Evolutionary conservation across 2,329 filamentous ascomycete species (phyloP), one percentile per base, ranked within the genome.

Genomic region (Diplodia seriata): DNA sequence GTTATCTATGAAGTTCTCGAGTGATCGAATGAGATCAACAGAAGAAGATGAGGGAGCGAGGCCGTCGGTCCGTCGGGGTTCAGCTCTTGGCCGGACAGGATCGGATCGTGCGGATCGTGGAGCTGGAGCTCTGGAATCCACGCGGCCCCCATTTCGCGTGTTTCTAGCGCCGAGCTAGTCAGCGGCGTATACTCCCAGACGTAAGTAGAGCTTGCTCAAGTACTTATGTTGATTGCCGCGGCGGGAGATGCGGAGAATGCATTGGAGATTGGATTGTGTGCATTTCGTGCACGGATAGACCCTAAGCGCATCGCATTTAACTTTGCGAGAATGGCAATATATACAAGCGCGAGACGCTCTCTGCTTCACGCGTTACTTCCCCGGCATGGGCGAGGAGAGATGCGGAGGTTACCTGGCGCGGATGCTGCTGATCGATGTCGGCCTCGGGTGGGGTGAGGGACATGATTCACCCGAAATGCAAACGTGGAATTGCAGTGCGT

Each of bases 1-100:
- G 36, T 65, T 55, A 11, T 65, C 62, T 31, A 65, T 40, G 33
- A 65, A 65, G 38, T 65, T 55, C 12, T 65, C 62, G 14, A 65
- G 51, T 6, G 62, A 65, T 23, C 62, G 8, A 36, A 65, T 49
- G 36, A 65, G 50, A 23, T 65, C 62, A n/a, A 43, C 50, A 33
- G 49, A 51, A 15, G 59, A 63, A 7, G 43, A 36, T 18, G 59
- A 23, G 29, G 43, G 12, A 3, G 20, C 14, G 12, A 8, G 15
- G 38, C 36, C 5, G 54, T 20, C 20, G 8, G 38, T 47, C 38
- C 23, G 36, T 18, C 47, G 59, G 18, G 11, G 20, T 9, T 9
- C 33, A 20, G 55, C 33, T 11, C 14, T 40, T 18, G 40, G 23
- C 31, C 20, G 18, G 23, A 14, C 15, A 12, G 7, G 18, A 14